Evolutionary conservation across 139 green algal species (phyloP).

Genomic region (Tetradesmus lagerheimii): DNA sequence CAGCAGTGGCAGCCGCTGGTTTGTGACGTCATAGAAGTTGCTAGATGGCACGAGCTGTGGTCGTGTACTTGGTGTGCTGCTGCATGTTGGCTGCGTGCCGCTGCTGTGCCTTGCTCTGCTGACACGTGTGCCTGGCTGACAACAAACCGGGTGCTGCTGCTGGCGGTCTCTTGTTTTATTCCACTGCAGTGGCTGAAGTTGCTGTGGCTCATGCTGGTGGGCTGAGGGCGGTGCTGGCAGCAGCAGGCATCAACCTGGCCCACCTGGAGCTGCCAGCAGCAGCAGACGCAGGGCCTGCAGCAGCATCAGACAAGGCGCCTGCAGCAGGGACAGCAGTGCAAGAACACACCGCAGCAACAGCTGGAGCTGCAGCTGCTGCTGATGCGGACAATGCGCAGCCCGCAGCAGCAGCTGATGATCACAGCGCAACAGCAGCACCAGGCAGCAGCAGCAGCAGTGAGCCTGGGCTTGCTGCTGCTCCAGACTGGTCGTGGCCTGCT

Average conservation of each 20-base stretch:
- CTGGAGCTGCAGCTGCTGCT: conserved; percentile 6
- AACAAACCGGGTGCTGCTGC: neutral
- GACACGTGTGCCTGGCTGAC: neutral
- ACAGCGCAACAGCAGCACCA: too few species aligned
- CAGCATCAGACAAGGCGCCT: conserved; percentile 4
- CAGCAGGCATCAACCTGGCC: conserved; percentile 35
- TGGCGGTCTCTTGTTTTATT: neutral
- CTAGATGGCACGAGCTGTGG: too few species aligned
- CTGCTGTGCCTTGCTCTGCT: too few species aligned
- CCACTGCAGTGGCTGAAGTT: conserved; percentile 67
- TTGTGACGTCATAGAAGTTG: too few species aligned
- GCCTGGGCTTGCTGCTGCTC: neutral
- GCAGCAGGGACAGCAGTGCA: conserved; percentile 15
- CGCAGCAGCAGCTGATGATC: conserved; percentile 13
- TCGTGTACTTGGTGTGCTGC: neutral
- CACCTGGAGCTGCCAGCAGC: conserved; percentile 33
- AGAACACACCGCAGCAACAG: conserved; percentile 1
- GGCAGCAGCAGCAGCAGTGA: conserved; percentile 4
- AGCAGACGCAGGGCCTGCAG: neutral
- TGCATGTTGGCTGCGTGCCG: too few species aligned
- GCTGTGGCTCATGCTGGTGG: conserved; percentile 70
- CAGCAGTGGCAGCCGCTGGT: neutral
- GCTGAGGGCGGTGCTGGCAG: conserved; percentile 62
- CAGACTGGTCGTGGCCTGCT: neutral
- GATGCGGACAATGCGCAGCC: neutral